A percentile compares a stretch with the other conserved stretches of the same genome.
Conservation (phyloP, 129 eudicot species). For the Artemisia annua region DNA sequence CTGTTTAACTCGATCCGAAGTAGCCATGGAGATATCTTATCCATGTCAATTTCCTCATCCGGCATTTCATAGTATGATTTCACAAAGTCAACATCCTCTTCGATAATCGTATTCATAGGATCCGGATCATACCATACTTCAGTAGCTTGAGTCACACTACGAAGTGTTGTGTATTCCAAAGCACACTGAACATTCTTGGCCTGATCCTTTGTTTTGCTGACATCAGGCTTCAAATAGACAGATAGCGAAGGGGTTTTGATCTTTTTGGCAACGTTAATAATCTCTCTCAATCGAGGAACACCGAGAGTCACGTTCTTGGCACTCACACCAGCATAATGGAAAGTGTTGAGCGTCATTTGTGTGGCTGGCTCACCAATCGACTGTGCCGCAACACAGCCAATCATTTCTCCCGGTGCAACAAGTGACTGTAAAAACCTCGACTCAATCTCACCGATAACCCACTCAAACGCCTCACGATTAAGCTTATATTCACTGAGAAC, state of each 20-base stretch:
- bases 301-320: conserved; percentile 97
- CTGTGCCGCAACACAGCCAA: conserved; percentile 98
- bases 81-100: conserved; percentile 93
- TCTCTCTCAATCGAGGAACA: conserved; percentile 91
- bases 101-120: conserved; percentile 90
- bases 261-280: conserved; percentile 91
- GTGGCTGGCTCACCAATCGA: conserved; percentile 99
- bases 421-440: conserved; percentile 90
- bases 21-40: conserved; percentile 92
- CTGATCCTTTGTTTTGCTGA: conserved; percentile 67
- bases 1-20: conserved; percentile 90
- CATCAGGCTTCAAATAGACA: conserved; percentile 77
- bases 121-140: conserved; percentile 99
- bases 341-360: conserved; percentile 92
- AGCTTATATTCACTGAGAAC: conserved; percentile 79
- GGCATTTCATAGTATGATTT: conserved; percentile 95
- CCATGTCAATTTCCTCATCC: conserved; percentile 87
- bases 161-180: conserved; percentile 77
- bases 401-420: conserved; percentile 97
- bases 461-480: conserved; percentile 83
- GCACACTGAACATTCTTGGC: conserved; percentile 95
- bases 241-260: conserved; percentile 92
- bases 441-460: conserved; percentile 96
- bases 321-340: conserved; percentile 99
- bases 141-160: conserved; percentile 96